Evolutionary conservation across 805 yeast species (phyloP), one percentile per base, ranked within the genome.

Genomic region (Candida saitoana): DNA sequence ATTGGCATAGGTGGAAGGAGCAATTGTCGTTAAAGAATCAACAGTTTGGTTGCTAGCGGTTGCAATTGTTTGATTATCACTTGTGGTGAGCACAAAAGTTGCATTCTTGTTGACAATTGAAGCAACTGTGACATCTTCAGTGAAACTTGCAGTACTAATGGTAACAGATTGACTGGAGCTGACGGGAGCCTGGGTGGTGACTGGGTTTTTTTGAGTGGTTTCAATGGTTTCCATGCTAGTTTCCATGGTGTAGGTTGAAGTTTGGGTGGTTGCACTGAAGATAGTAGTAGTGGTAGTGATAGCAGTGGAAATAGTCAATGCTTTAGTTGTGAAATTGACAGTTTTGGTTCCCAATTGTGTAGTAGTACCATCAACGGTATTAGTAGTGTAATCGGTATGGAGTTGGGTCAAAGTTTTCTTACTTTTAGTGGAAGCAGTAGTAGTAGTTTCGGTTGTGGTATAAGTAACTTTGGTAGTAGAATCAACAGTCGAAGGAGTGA

Each of bases 251-350:
- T 45, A 55, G 1, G 51, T 45, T 5, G 60, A 50, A 8, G 52
- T 38, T 2, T 55, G 51, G 5, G 50, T 47, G 2, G 67, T 49
- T 7, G 66, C 62, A 16, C 40, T 41, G 44, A 51, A 62, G 18
- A 63, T 45, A 1, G 63, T 59, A 4, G 52, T 50, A 3, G 66
- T 62, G 1, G 69, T 59, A 9, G 67, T 59, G 25, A 43, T 50
- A 14, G 64, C 67, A 5, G 55, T 44, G 11, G 50, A 49, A 6
- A 46, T 36, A 8, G 53, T 49, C 5, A 34, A 29, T 2, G 48
- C 42, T 15, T 43, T 38, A 2, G 52, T 43, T 2, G 33, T n/a
- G 16, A 25, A 20, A 22, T n/a, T 16, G 12, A 17, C 29, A 22
- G 20, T 11, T 7, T 29, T 35, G 2, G 38, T 34, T 9, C 25